Conservation (phyloP, 768 basidiomycete genomes). For the Macrolepiota dolichaula region DNA sequence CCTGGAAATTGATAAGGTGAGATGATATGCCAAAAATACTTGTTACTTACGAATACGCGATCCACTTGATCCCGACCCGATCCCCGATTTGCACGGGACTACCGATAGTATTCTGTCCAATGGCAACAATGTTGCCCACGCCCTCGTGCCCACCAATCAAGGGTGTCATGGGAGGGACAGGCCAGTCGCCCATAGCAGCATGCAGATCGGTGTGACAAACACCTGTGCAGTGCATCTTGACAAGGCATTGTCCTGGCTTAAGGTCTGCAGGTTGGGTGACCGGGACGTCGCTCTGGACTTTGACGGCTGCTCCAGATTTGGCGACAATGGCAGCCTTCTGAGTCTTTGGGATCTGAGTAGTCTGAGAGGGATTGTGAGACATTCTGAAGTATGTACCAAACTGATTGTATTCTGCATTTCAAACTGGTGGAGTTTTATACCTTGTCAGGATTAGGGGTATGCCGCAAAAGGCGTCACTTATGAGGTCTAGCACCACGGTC, state of each 20-base stretch:
- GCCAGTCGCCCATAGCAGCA: slow-evolving; percentile 78
- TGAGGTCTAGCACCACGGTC: not conserved
- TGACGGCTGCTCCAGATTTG: slow-evolving; percentile 27
- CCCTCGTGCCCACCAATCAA: slow-evolving; percentile 86
- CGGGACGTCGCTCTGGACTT: slow-evolving; percentile 45
- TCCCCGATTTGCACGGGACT: slow-evolving; percentile 73
- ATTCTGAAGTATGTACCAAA: not conserved
- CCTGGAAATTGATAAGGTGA: slow-evolving; percentile 13
- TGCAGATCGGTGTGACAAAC: slow-evolving; percentile 90
- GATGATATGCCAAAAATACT: not conserved
- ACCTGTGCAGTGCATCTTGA: slow-evolving; percentile 74
- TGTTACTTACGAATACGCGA: slow-evolving; percentile 49
- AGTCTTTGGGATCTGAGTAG: slow-evolving; percentile 31
- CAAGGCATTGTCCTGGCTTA: slow-evolving; percentile 66
- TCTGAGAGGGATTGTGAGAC: slow-evolving; percentile 1
- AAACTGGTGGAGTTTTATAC: not conserved
- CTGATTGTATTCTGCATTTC: too few relatives aligned
- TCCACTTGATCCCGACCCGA: slow-evolving; percentile 82
- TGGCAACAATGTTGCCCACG: slow-evolving; percentile 77
- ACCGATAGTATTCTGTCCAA: slow-evolving; percentile 57
- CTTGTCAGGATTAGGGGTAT: not conserved
- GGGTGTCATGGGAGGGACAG: slow-evolving; percentile 56
- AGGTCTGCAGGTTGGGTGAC: slow-evolving; percentile 56
- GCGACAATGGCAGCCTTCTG: slow-evolving; percentile 43
- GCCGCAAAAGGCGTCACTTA: not conserved